Evolutionary conservation across 2,329 filamentous ascomycete species (phyloP), one percentile per base, ranked within the genome.

Genomic region (Magnaporthales sp.): DNA sequence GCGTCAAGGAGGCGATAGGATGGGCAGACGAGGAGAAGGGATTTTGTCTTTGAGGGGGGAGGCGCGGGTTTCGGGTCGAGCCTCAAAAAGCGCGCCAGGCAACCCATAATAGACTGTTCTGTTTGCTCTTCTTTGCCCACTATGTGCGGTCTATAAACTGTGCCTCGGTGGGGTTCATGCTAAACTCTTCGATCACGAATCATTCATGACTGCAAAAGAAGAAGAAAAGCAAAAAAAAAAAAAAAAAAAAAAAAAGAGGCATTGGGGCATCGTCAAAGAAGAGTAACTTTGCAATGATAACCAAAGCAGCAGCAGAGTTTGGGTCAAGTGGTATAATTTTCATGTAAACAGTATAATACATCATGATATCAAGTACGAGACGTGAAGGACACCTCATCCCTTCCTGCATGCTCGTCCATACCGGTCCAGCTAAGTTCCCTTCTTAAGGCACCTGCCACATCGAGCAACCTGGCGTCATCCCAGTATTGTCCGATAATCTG

Each of bases 401-500:
- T 15, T 24, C 10, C 51, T 22, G 51, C 63, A 26, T 29, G 15
- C 19, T 51, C 13, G 63, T 65, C 31, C 63, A 65, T 56, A 22
- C 63, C 63, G 8, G 19, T 27, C 26, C 19, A 30, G 1, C 26
- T 46, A 8, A 65, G 7, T 9, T 31, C 63, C 3, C 11, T 4
- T 5, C 63, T 27, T 6, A 87, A 68, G 24, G 79, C 73, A 66
- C 80, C 79, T 6, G 89, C 89, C 67, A 88, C 79, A 1, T 78
- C 75, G 4, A 93, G 79, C 27, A 93, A 77, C 54, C 86, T 77
- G 24, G 81, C 79, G 74, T 95, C 91, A 72, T 92, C 88, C 76
- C 90, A 92, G 74, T 88, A 93, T 75, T 95, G 91, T n/a, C 89
- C 91, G 69, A 93, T 89, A 11, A 94, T 75, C 74, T 95, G 91